Evolutionary conservation across 179 eudicot species (phyloP).

Genomic region (Camellia oleifera): DNA sequence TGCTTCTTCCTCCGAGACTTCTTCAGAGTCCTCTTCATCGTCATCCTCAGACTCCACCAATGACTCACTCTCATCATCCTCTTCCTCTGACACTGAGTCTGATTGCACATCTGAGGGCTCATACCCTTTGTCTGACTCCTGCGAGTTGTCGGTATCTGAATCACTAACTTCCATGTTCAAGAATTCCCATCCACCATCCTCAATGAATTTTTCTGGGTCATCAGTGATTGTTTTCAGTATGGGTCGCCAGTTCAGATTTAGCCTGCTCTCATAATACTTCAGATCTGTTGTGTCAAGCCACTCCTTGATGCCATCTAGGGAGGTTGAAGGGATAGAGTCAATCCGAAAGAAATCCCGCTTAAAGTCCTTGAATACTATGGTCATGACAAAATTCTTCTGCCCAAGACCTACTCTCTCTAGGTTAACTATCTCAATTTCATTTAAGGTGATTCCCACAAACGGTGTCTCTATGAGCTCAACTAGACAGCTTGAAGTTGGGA

Average conservation of each 20-base stretch:
- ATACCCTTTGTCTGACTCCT: slow-evolving; percentile 60
- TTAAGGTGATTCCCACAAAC: slow-evolving; percentile 49
- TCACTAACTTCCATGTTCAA: slow-evolving; percentile 67
- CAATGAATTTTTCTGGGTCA: slow-evolving; percentile 59
- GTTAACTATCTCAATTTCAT: slow-evolving; percentile 67
- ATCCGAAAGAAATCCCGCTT: slow-evolving; percentile 69
- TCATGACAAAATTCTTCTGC: slow-evolving; percentile 71
- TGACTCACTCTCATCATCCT: slow-evolving; percentile 53
- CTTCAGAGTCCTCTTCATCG: slow-evolving; percentile 53
- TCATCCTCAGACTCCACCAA: slow-evolving; percentile 64
- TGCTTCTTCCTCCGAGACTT: slow-evolving; percentile 46
- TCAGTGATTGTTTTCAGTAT: slow-evolving; percentile 59
- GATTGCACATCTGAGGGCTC: slow-evolving; percentile 59
- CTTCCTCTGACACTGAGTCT: slow-evolving; percentile 60
- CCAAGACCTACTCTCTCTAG: slow-evolving; percentile 68
- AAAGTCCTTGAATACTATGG: slow-evolving; percentile 64
- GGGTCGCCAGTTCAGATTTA: slow-evolving; percentile 64
- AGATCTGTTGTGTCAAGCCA: slow-evolving; percentile 73
- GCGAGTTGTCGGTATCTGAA: slow-evolving; percentile 53
- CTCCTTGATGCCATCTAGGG: slow-evolving; percentile 73
- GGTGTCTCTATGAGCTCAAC: slow-evolving; percentile 68
- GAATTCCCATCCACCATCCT: slow-evolving; percentile 76
- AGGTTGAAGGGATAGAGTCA: slow-evolving; percentile 63
- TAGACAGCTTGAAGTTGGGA: slow-evolving; percentile 67
- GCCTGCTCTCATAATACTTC: slow-evolving; percentile 62